Evolutionary conservation across 2,329 filamentous ascomycete genomes (phyloP).

Genomic region (Kalmusia sp.): DNA sequence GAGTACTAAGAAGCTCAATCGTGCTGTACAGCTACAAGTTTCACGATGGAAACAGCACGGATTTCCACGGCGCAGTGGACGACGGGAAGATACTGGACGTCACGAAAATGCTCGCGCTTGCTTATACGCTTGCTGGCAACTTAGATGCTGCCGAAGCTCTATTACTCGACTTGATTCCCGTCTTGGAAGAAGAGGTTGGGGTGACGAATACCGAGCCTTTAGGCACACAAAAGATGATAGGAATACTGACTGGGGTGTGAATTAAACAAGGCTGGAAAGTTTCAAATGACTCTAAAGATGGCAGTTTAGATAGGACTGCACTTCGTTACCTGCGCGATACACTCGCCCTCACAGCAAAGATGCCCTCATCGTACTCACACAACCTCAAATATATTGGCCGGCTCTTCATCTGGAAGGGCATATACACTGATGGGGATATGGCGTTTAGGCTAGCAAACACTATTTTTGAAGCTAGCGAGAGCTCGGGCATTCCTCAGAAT

Average conservation of each 20-base stretch:
- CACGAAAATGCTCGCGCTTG: not conserved
- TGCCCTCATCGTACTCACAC: not conserved
- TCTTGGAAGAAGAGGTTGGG: not conserved
- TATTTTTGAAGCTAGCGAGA: not conserved
- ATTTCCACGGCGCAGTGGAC: not conserved
- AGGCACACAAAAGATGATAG: not conserved
- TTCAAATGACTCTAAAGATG: not conserved
- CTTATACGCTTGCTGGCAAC: not conserved
- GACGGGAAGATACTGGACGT: not conserved
- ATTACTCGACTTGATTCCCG: not conserved
- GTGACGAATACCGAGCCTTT: not conserved
- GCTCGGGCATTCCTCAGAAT: not conserved
- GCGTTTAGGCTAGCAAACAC: not conserved
- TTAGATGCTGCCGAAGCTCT: not conserved
- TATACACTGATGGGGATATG: not conserved
- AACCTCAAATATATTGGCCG: not conserved
- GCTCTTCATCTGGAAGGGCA: not conserved
- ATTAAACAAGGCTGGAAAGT: not conserved
- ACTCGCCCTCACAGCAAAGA: not conserved
- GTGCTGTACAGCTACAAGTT: not conserved
- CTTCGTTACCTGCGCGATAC: not conserved
- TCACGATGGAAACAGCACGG: not conserved
- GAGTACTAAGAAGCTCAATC: not conserved
- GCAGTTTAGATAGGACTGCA: not conserved
- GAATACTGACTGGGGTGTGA: not conserved